Evolutionary conservation across 2,329 filamentous ascomycete genomes (phyloP), one percentile per base, ranked within the genome.

Genomic region (Claviceps fusiformis): DNA sequence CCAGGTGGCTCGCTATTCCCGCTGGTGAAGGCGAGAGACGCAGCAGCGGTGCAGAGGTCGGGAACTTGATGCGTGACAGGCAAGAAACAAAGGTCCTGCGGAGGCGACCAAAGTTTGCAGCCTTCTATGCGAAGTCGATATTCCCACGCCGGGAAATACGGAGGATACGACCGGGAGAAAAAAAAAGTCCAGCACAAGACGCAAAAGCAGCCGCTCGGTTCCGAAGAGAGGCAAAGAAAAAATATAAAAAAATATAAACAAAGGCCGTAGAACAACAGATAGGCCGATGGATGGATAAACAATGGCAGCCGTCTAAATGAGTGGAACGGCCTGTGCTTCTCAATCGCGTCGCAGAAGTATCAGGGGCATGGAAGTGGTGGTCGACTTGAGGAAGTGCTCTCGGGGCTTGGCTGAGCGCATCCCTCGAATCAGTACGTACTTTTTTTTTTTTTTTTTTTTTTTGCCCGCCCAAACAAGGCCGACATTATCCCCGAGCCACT

Each of bases 11-110:
- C 51, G 29, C 39, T 43, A 17, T 33, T 52, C 56, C 54, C 29
- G 54, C 53, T 45, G 24, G 58, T 54, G 41, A 58, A 54, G 52
- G 59, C 58, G 58, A 58, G 49, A 49, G 60, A 43, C 35, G 56
- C 53, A 43, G 39, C 35, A 35, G 55, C 29, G 48, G 33, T 46
- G 48, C 53, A 56, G 35, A 56, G 46, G 29, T 39, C 7, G 48
- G 29, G 24, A 24, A 24, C 24, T 24, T 24, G 37, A 56, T 27
- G 55, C 39, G 35, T 59, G 55, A 27, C 43, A 57, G 55, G 55
- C 58, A 48, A 57, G 48, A 51, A 46, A 53, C 59, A 54, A 55
- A 55, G 45, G 48, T 54, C 54, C 50, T 29, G 35, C n/a, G 41
- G 19, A 49, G 29, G 27, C 43, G 33, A 53, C 49, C 48, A 17